Conservation (phyloP, 495 filamentous ascomycete genomes). For the Parathielavia appendiculata region DNA sequence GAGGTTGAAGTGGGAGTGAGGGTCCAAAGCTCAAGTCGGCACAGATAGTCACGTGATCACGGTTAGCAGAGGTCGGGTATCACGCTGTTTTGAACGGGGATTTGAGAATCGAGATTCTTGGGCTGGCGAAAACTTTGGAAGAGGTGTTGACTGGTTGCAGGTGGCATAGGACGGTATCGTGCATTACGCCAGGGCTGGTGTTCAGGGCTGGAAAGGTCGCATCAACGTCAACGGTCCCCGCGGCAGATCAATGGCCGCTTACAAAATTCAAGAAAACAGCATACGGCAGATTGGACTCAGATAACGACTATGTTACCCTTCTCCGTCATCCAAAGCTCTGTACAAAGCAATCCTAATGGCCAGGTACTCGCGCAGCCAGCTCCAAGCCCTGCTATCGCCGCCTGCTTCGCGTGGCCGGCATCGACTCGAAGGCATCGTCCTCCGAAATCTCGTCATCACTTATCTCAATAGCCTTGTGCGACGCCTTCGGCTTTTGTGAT, state of each 20-base stretch:
- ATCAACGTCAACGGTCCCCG: too few relatives aligned
- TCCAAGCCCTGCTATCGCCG: slow-evolving; percentile 12
- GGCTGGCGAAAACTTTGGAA: too few relatives aligned
- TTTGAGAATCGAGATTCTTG: neutral
- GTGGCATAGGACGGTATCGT: too few relatives aligned
- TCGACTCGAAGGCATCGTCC: slow-evolving; percentile 73
- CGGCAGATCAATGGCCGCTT: too few relatives aligned
- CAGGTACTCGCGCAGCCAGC: neutral
- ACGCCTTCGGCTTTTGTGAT: slow-evolving; percentile 46
- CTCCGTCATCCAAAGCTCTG: neutral
- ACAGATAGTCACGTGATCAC: neutral
- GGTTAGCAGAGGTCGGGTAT: neutral
- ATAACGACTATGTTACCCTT: neutral
- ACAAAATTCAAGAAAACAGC: too few relatives aligned
- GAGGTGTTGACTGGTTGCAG: too few relatives aligned
- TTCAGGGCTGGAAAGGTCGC: too few relatives aligned
- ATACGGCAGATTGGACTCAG: neutral
- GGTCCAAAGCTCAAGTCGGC: neutral
- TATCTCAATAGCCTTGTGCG: slow-evolving; percentile 49
- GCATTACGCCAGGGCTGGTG: too few relatives aligned
- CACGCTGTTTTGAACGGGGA: neutral
- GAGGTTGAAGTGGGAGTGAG: neutral
- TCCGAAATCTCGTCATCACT: slow-evolving; percentile 75
- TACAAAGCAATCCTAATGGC: neutral
- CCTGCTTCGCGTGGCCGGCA: slow-evolving; percentile 34